Conservation (phyloP, 768 basidiomycete species). For the Xerocomellus dryophilus region DNA sequence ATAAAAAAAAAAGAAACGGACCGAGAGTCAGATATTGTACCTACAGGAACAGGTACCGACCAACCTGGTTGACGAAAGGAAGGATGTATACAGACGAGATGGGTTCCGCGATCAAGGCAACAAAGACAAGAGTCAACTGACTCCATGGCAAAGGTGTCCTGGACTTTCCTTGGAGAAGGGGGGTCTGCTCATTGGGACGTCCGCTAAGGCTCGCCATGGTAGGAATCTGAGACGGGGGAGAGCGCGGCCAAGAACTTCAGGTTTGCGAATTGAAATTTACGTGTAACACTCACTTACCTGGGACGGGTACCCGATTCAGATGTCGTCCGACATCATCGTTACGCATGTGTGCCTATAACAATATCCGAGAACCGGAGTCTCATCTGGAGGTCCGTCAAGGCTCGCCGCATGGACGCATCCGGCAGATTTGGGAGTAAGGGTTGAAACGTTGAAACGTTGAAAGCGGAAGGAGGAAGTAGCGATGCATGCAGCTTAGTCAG, state of each 20-base stretch:
- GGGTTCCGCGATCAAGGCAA: conserved; percentile 54
- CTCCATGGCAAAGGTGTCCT: conserved; percentile 48
- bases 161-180: conserved; percentile 37
- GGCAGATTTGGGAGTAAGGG: too few species aligned
- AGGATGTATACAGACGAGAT: conserved; percentile 53
- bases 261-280: too few species aligned
- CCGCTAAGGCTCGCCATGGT: conserved; percentile 26
- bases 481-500: too few species aligned
- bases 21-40: not conserved
- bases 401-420: too few species aligned
- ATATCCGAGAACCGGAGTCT: conserved; percentile 39
- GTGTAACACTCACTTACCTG: too few species aligned
- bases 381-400: conserved; percentile 41
- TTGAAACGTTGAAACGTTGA: too few species aligned
- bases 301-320: too few species aligned
- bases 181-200: conserved; percentile 42
- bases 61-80: conserved; percentile 59
- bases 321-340: too few species aligned
- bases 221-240: not conserved
- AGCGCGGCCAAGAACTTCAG: too few species aligned
- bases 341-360: too few species aligned
- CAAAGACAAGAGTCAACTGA: conserved; percentile 46
- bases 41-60: not conserved
- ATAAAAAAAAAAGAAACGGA: not conserved
- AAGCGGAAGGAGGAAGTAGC: too few species aligned